Evolutionary conservation across 1,284 basidiomycete genomes (phyloP).

Genomic region (Xerocomus amazonicus): DNA sequence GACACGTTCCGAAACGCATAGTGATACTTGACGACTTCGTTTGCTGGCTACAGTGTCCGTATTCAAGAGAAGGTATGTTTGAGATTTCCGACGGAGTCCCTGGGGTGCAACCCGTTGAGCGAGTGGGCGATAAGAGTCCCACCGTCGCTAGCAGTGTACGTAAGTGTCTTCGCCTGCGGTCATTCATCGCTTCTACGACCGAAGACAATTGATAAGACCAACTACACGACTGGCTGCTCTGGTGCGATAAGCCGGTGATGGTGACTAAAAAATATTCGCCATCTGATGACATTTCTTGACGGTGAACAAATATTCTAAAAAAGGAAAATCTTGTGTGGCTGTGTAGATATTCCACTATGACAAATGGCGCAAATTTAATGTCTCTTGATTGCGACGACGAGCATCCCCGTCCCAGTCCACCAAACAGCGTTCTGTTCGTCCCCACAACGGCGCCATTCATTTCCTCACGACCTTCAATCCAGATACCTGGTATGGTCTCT

Average conservation of each 20-base stretch:
- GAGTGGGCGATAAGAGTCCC: background rate
- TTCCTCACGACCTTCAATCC: conserved; percentile 14
- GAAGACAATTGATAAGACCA: background rate
- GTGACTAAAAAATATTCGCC: conserved; percentile 1
- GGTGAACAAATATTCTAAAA: background rate
- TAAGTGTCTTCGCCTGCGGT: background rate
- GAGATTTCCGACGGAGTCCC: background rate
- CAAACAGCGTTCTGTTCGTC: conserved; percentile 1
- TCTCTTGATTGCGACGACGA: conserved; percentile 18
- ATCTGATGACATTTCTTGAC: conserved; percentile 2
- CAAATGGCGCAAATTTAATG: conserved; percentile 24
- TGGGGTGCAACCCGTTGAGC: background rate
- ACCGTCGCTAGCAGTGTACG: background rate
- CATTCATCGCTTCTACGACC: background rate
- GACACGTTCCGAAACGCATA: background rate
- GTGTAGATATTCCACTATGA: conserved; percentile 24
- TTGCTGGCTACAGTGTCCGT: background rate
- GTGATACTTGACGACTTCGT: background rate
- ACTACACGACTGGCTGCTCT: background rate
- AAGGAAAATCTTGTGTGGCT: conserved; percentile 24
- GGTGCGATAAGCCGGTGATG: background rate
- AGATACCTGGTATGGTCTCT: conserved; percentile 8
- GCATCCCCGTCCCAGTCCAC: background rate
- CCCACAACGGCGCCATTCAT: conserved; percentile 8
- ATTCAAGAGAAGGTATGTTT: background rate